These are phyloP conservation scores for Neofusicoccum kwambonambiense DNA, from an alignment of 2,329 filamentous ascomycete genomes.

Conservation along the genomic window DNA sequence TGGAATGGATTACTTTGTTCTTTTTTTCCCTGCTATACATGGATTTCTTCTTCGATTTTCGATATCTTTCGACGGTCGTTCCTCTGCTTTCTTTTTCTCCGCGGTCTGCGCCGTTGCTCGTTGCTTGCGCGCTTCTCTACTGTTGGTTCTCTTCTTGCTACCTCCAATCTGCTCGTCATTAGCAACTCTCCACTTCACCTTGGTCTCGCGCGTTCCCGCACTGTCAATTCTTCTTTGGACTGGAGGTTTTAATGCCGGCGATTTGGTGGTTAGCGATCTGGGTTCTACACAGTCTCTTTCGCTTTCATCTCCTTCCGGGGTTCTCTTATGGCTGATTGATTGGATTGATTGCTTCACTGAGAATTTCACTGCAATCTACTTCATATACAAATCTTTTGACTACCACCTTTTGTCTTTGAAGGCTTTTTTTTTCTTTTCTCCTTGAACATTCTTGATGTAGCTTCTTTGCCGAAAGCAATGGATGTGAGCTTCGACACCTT, in stretches of 20 bases:
- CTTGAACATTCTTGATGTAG: slow-evolving; percentile 6
- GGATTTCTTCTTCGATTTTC: not conserved
- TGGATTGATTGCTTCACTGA: not conserved
- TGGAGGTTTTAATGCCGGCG: slow-evolving; percentile 10
- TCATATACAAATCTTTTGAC: slow-evolving; percentile 10
- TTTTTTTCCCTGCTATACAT: not conserved
- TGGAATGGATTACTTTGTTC: not conserved
- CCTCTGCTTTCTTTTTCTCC: not conserved
- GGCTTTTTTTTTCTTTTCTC: not conserved
- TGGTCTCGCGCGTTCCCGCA: not conserved
- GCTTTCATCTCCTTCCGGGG: not conserved
- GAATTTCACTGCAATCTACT: not conserved
- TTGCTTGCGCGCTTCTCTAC: not conserved
- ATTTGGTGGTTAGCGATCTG: slow-evolving; percentile 4
- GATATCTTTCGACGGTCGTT: not conserved
- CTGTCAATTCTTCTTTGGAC: not conserved
- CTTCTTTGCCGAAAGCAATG: not conserved
- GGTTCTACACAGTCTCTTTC: not conserved
- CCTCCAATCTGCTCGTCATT: slow-evolving; percentile 1
- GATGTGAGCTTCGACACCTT: not conserved
- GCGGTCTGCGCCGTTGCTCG: not conserved
- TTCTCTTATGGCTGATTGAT: not conserved
- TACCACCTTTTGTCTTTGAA: not conserved
- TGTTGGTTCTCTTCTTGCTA: not conserved
- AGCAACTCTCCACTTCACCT: not conserved